These are phyloP conservation scores for Lactarius indigo DNA, from an alignment of 768 basidiomycete species.

Conservation along the genomic window DNA sequence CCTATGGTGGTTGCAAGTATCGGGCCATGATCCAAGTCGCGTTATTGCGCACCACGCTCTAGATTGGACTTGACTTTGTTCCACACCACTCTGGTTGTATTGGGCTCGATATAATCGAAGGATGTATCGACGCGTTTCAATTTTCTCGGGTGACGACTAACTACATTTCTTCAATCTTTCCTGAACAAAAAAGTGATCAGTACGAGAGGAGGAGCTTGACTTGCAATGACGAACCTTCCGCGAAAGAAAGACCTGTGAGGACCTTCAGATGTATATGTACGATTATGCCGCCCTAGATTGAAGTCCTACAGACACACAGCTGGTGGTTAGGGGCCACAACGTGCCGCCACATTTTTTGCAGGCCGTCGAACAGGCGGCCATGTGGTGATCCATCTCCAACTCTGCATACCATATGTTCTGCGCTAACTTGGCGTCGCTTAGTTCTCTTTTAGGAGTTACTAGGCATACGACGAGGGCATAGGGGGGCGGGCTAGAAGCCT, in stretches of 20 bases:
- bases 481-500: no score
- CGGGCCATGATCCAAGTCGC: background rate
- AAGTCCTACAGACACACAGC: slow-evolving; percentile 13
- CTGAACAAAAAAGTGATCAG: slow-evolving; percentile 37
- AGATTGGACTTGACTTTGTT: slow-evolving; percentile 79
- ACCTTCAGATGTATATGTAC: slow-evolving; percentile 60
- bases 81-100: slow-evolving; percentile 72
- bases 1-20: slow-evolving; percentile 43
- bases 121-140: slow-evolving; percentile 48
- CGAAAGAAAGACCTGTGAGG: slow-evolving; percentile 78
- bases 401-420: background rate
- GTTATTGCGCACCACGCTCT: slow-evolving; percentile 57
- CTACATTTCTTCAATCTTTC: slow-evolving; percentile 84
- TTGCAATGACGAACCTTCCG: slow-evolving; percentile 57
- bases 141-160: slow-evolving; percentile 38
- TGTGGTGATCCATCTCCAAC: background rate
- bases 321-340: background rate
- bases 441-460: no score
- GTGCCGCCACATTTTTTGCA: background rate
- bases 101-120: slow-evolving; percentile 66
- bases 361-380: background rate
- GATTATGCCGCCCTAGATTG: slow-evolving; percentile 38
- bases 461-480: no score
- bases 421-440: background rate
- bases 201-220: slow-evolving; percentile 18